Percentiles rank a stretch among this genome's conserved stretches.
Conservation (phyloP, 495 filamentous ascomycete genomes). For the Aspergillus sclerotioniger region DNA sequence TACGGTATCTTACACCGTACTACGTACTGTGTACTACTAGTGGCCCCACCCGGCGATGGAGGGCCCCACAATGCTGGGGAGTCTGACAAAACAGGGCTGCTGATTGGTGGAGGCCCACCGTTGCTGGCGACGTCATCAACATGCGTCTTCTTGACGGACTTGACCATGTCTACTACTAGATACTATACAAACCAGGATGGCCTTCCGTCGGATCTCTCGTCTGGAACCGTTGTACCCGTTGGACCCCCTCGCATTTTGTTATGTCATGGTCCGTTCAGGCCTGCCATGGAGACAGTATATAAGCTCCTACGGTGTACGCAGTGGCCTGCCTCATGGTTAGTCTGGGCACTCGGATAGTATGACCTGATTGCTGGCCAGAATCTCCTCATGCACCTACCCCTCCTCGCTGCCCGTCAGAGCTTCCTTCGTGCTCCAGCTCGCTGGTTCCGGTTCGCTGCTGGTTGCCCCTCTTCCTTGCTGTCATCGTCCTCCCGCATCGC, state of each 20-base stretch:
- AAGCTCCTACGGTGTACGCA: background rate
- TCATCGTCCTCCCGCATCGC: conserved; percentile 10
- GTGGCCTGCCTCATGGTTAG: background rate
- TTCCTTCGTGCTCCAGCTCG: conserved; percentile 15
- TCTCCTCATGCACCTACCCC: conserved; percentile 12
- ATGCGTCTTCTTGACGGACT: too few species aligned
- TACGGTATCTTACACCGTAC: too few species aligned
- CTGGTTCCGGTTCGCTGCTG: conserved; percentile 4
- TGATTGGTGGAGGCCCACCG: conserved; percentile 14
- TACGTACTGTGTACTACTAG: background rate
- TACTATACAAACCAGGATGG: background rate
- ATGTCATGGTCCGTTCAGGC: too few species aligned
- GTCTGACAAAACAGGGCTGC: conserved; percentile 14
- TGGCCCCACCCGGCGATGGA: background rate
- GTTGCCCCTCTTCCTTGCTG: background rate
- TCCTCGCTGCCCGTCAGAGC: conserved; percentile 21
- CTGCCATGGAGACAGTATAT: background rate
- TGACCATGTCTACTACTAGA: too few species aligned
- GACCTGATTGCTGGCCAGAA: background rate
- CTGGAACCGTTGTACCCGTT: background rate
- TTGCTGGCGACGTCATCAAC: conserved; percentile 18
- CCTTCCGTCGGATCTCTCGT: background rate
- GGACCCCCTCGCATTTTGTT: too few species aligned
- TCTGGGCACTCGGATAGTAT: background rate
- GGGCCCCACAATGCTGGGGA: too few species aligned